These are phyloP conservation scores for Emericellopsis terricola DNA, from an alignment of 495 filamentous ascomycete species.

Conservation along the genomic window DNA sequence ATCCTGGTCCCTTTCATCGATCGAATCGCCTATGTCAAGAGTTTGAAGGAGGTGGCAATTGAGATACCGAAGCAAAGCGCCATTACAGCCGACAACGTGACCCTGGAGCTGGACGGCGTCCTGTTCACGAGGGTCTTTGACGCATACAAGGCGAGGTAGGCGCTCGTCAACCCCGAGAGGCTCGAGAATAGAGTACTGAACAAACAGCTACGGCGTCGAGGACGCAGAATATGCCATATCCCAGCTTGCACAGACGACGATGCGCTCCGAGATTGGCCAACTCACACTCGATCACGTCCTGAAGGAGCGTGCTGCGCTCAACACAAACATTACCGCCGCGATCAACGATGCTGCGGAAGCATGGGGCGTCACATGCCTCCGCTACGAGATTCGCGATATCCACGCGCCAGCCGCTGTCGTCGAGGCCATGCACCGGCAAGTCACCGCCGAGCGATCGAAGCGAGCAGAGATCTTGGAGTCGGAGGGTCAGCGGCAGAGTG, in stretches of 20 bases:
- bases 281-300: conserved; percentile 92
- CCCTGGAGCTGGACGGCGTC: conserved; percentile 86
- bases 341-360: conserved; percentile 96
- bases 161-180: too few relatives aligned
- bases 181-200: too few relatives aligned
- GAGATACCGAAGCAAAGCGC: conserved; percentile 53
- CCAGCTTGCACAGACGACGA: conserved; percentile 93
- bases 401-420: conserved; percentile 88
- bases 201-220: conserved; percentile 78
- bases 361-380: conserved; percentile 89
- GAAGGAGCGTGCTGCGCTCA: conserved; percentile 87
- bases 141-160: conserved; percentile 85
- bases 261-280: conserved; percentile 95
- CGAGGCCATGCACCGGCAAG: conserved; percentile 92
- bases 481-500: conserved; percentile 86
- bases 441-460: conserved; percentile 91
- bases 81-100: conserved; percentile 97
- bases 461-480: conserved; percentile 92
- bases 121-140: conserved; percentile 92
- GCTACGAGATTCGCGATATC: conserved; percentile 97
- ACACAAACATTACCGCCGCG: conserved; percentile 90
- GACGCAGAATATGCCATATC: conserved; percentile 98
- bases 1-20: conserved; percentile 83
- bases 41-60: conserved; percentile 14
- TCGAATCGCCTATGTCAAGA: conserved; percentile 94